A percentile compares a stretch with the other conserved stretches of the same genome.
Conservation (phyloP, 192 early-diverging fungal genomes). For the Tieghemiomyces parasiticus region DNA sequence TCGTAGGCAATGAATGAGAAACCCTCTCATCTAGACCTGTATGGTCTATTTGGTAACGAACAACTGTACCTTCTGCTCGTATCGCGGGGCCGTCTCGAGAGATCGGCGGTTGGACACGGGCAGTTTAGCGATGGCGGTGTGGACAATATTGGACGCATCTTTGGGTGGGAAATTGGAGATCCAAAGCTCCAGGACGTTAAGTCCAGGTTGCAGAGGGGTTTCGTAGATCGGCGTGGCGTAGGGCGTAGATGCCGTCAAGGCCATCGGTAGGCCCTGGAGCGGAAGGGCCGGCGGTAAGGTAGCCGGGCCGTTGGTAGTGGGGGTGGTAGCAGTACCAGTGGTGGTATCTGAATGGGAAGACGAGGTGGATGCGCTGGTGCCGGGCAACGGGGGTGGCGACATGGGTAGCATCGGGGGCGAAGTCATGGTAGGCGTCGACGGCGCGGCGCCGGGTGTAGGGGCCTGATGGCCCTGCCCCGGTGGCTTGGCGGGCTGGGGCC, state of each 20-base stretch:
- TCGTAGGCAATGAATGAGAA: background rate
- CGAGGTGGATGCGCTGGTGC: too few relatives aligned
- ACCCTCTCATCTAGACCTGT: background rate
- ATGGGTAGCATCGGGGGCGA: too few relatives aligned
- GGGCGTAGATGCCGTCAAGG: background rate
- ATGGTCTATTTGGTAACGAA: constrained; percentile 4
- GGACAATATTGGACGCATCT: background rate
- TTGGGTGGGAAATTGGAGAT: constrained; percentile 5
- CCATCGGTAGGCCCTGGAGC: background rate
- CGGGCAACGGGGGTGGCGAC: too few relatives aligned
- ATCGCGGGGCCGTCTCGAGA: background rate
- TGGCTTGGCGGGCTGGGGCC: too few relatives aligned
- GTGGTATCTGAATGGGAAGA: too few relatives aligned
- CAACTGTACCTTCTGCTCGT: background rate
- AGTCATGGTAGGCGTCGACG: too few relatives aligned
- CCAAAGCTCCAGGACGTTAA: constrained; percentile 5
- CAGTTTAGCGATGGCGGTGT: constrained; percentile 2
- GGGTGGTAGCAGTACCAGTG: too few relatives aligned
- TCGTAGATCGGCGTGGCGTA: constrained; percentile 8
- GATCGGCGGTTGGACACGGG: background rate
- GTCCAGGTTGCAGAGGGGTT: background rate
- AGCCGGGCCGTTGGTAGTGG: background rate
- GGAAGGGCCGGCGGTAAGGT: background rate
- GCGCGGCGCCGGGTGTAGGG: too few relatives aligned
- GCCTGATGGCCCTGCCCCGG: too few relatives aligned